These are phyloP conservation scores for Triticum timopheevii DNA, from an alignment of 176 grass and related monocot species.

Conservation along the genomic window DNA sequence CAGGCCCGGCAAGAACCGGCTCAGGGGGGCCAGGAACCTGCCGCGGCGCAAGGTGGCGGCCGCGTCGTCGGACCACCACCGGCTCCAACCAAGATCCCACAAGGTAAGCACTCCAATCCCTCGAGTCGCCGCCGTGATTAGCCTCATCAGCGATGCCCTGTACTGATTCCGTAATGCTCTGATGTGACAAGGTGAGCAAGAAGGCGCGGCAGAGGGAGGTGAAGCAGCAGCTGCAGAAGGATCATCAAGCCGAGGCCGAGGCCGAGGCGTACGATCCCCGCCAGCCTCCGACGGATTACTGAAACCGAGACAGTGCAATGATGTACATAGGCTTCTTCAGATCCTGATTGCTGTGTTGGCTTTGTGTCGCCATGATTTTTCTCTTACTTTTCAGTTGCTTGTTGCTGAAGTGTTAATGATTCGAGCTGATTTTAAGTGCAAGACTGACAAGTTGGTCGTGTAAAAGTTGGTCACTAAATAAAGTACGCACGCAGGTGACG, in stretches of 20 bases:
- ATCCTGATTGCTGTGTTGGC: not conserved
- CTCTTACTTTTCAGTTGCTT: not conserved
- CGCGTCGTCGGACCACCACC: slow-evolving; percentile 46
- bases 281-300: slow-evolving; percentile 65
- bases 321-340: slow-evolving; percentile 20
- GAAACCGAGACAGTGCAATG: not conserved
- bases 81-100: slow-evolving; percentile 44
- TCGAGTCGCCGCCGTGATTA: not conserved
- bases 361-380: not conserved
- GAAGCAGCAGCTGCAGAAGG: slow-evolving; percentile 38
- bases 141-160: not conserved
- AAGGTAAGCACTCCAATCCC: slow-evolving; percentile 43
- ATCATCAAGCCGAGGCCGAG: not conserved
- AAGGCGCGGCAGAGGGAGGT: slow-evolving; percentile 48
- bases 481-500: slow-evolving; percentile 2
- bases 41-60: slow-evolving; percentile 50
- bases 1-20: slow-evolving; percentile 50
- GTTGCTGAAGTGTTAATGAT: not conserved
- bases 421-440: not conserved
- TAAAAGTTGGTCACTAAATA: slow-evolving; percentile 1
- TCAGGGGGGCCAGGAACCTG: slow-evolving; percentile 51
- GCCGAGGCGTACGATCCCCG: slow-evolving; percentile 24
- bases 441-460: not conserved
- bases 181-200: slow-evolving; percentile 66
- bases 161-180: not conserved